These are phyloP conservation scores for Turritis glabra DNA, from an alignment of 345 rosid species.

Conservation along the genomic window DNA sequence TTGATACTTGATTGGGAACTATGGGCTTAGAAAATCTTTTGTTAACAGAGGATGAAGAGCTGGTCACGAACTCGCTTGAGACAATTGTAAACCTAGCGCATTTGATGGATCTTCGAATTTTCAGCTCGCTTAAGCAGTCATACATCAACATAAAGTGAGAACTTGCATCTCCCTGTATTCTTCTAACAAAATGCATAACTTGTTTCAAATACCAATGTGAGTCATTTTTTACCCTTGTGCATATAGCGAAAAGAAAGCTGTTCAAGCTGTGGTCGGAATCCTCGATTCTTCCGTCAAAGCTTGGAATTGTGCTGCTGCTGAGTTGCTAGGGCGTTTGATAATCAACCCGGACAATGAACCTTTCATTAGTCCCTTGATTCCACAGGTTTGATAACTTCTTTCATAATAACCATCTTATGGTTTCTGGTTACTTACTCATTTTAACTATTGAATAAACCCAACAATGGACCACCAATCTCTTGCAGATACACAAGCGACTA, in stretches of 20 bases:
- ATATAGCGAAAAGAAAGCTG: constrained; percentile 86
- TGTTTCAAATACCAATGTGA: constrained; percentile 22
- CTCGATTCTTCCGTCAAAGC: constrained; percentile 73
- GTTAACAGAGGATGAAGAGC: constrained; percentile 92
- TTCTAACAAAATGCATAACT: background rate
- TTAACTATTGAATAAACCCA: background rate
- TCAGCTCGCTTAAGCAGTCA: constrained; percentile 82
- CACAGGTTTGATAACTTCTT: constrained; percentile 56
- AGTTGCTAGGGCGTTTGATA: constrained; percentile 85
- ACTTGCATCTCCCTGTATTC: background rate
- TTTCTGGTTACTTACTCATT: background rate
- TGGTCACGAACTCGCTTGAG: constrained; percentile 91
- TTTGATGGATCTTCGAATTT: constrained; percentile 89
- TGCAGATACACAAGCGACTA: constrained; percentile 89
- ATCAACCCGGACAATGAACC: constrained; percentile 98
- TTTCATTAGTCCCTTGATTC: constrained; percentile 81
- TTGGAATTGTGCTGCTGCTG: constrained; percentile 99
- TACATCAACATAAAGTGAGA: constrained; percentile 82
- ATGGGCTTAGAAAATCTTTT: constrained; percentile 19
- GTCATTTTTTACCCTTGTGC: constrained; percentile 28
- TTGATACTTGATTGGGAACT: constrained; percentile 8
- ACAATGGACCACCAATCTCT: background rate
- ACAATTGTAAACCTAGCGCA: constrained; percentile 91
- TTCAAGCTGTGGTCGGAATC: constrained; percentile 87
- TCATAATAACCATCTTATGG: background rate